Conservation (phyloP, 2,329 filamentous ascomycete genomes). For the Neonectria ditissima region DNA sequence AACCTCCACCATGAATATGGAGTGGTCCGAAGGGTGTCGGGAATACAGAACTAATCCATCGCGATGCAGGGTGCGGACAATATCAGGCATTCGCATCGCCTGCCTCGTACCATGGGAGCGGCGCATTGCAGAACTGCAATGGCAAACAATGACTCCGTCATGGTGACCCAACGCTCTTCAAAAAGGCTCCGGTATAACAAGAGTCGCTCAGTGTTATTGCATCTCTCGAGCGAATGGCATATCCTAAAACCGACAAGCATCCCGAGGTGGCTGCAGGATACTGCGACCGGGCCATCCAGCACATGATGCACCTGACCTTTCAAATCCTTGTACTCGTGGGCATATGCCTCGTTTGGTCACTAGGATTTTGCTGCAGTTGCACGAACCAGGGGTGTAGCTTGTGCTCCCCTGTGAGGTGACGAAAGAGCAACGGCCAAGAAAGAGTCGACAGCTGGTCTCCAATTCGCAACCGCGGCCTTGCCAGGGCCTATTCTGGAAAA, state of each 20-base stretch:
- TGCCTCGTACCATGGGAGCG: conserved; percentile 9
- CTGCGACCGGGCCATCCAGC: conserved; percentile 24
- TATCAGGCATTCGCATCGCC: conserved; percentile 19
- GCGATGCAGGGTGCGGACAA: conserved; percentile 17
- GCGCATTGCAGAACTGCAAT: conserved; percentile 2
- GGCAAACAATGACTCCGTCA: conserved; percentile 30
- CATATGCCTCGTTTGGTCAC: conserved; percentile 41
- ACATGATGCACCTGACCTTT: conserved; percentile 45
- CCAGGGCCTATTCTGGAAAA: conserved; percentile 32
- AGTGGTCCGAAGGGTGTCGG: neutral
- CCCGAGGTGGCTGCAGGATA: conserved; percentile 40
- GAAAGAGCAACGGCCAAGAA: conserved; percentile 26
- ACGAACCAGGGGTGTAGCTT: conserved; percentile 23
- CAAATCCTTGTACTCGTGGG: conserved; percentile 38
- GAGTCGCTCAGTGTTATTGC: conserved; percentile 32
- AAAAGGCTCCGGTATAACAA: conserved; percentile 22
- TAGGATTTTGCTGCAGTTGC: conserved; percentile 26
- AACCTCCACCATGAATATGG: conserved; percentile 6
- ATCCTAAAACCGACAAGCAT: conserved; percentile 37
- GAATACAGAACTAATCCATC: conserved; percentile 12
- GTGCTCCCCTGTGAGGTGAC: conserved; percentile 31
- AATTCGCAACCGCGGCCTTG: conserved; percentile 28
- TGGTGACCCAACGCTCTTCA: conserved; percentile 38
- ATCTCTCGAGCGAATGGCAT: conserved; percentile 32
- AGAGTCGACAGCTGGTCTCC: conserved; percentile 33